phyloP scores from a whole-genome alignment of 2,329 filamentous ascomycete genomes.

The Phialocephala sp. region DNA sequence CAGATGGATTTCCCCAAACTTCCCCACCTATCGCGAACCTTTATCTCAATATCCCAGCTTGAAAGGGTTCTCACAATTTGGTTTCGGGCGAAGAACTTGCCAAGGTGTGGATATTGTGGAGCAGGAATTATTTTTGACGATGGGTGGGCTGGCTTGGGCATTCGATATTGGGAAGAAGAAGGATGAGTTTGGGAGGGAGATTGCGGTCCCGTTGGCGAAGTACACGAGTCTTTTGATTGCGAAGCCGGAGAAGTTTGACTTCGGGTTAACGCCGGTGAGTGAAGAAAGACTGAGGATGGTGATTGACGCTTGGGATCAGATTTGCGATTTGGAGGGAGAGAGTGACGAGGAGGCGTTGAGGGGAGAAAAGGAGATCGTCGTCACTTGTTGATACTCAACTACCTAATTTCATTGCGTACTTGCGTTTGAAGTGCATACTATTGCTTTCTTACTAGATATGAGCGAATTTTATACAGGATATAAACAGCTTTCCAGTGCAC shows the following conservation, averaged over 20 bases:
- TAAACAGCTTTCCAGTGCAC: background rate
- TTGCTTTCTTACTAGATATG: background rate
- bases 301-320: background rate
- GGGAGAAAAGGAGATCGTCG: background rate
- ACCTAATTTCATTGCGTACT: background rate
- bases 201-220: slow-evolving; percentile 27
- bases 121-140: slow-evolving; percentile 60
- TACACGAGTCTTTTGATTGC: slow-evolving; percentile 48
- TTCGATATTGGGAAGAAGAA: slow-evolving; percentile 48
- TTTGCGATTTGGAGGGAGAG: slow-evolving; percentile 7
- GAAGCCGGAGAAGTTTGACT: slow-evolving; percentile 54
- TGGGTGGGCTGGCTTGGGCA: slow-evolving; percentile 55
- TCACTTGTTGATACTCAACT: background rate
- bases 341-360: background rate
- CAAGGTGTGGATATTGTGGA: slow-evolving; percentile 67
- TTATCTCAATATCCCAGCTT: slow-evolving; percentile 67
- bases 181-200: slow-evolving; percentile 29
- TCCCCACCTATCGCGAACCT: slow-evolving; percentile 69
- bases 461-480: background rate
- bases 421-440: background rate
- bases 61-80: slow-evolving; percentile 68
- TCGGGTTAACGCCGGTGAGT: slow-evolving; percentile 51
- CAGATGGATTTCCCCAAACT: slow-evolving; percentile 65
- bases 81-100: slow-evolving; percentile 67
- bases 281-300: slow-evolving; percentile 43